These are phyloP conservation scores for Mycena belliarum DNA, from an alignment of 768 basidiomycete species.

Conservation along the genomic window DNA sequence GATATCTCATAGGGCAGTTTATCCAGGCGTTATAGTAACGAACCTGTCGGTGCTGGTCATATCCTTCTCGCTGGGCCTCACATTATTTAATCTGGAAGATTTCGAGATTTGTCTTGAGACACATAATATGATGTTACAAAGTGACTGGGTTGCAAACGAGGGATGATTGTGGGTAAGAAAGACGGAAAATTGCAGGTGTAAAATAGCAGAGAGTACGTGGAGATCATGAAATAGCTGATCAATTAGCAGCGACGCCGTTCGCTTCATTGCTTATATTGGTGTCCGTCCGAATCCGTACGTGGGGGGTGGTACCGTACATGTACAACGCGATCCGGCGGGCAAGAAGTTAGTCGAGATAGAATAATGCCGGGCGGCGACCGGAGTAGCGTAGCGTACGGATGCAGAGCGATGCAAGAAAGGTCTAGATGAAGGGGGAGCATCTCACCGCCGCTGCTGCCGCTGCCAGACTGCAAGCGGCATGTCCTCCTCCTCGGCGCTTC, in stretches of 20 bases:
- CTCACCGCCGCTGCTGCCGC: slow-evolving; percentile 65
- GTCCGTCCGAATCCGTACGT: slow-evolving; percentile 22
- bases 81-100: not conserved
- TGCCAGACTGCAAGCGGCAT: slow-evolving; percentile 79
- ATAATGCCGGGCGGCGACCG: slow-evolving; percentile 4
- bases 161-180: not conserved
- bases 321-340: slow-evolving; percentile 21
- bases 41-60: not conserved
- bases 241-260: slow-evolving; percentile 17
- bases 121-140: slow-evolving; percentile 13
- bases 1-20: too few species aligned
- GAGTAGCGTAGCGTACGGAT: slow-evolving; percentile 5
- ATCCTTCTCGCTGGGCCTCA: not conserved
- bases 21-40: too few species aligned
- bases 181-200: slow-evolving; percentile 1
- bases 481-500: slow-evolving; percentile 70
- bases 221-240: slow-evolving; percentile 6
- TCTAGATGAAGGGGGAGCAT: slow-evolving; percentile 9
- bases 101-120: not conserved
- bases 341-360: slow-evolving; percentile 19
- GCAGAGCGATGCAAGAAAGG: slow-evolving; percentile 13
- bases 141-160: slow-evolving; percentile 5
- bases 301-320: slow-evolving; percentile 11
- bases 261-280: slow-evolving; percentile 5
- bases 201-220: not conserved